Evolutionary conservation across 1,139 yeast species (phyloP).

Genomic region (Saccharomyces hybrid): DNA sequence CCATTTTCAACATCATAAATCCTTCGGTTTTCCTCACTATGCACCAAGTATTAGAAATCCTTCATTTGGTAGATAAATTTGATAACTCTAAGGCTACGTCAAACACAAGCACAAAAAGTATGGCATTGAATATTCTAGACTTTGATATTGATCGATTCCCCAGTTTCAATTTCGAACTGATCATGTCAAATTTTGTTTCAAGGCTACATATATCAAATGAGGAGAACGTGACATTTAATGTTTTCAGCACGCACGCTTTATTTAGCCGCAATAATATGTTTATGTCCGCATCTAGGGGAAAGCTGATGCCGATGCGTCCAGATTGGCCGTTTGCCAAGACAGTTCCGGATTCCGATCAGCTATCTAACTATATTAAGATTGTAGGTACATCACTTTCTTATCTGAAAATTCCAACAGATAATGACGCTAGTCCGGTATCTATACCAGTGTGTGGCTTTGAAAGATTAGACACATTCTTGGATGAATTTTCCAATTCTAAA

Average conservation of each 20-base stretch:
- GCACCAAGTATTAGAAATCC: slow-evolving; percentile 14
- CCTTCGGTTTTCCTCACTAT: slow-evolving; percentile 24
- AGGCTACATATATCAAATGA: slow-evolving; percentile 16
- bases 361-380: slow-evolving; percentile 15
- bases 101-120: not conserved
- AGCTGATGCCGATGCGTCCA: not conserved
- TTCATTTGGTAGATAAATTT: slow-evolving; percentile 4
- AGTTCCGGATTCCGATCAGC: slow-evolving; percentile 6
- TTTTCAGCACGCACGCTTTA: slow-evolving; percentile 19
- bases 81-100: not conserved
- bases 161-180: slow-evolving; percentile 16
- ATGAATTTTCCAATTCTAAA: slow-evolving; percentile 12
- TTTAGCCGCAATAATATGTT: slow-evolving; percentile 11
- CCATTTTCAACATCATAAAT: slow-evolving; percentile 25
- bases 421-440: slow-evolving; percentile 8
- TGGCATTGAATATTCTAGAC: not conserved
- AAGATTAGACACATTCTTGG: slow-evolving; percentile 23
- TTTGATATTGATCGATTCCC: slow-evolving; percentile 12
- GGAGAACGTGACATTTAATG: slow-evolving; percentile 18
- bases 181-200: slow-evolving; percentile 21
- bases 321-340: slow-evolving; percentile 11
- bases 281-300: not conserved
- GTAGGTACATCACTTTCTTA: slow-evolving; percentile 13
- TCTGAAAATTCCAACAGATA: slow-evolving; percentile 7
- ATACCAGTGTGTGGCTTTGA: slow-evolving; percentile 26